Conservation (phyloP, 768 basidiomycete genomes). For the Hydnum rufescens region DNA sequence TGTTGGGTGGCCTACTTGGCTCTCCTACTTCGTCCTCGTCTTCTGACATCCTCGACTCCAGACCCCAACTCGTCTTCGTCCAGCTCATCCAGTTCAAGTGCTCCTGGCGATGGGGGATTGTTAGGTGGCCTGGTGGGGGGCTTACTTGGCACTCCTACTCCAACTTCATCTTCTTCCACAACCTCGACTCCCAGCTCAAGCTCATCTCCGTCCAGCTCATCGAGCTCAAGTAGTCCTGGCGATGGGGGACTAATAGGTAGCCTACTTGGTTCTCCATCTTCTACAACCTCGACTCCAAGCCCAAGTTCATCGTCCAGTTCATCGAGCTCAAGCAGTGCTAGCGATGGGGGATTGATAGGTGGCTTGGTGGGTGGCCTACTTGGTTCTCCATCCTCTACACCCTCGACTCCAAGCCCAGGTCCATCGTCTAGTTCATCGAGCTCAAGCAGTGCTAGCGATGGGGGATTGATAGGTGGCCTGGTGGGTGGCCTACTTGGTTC, state of each 20-base stretch:
- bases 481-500: neutral
- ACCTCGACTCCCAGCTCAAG: constrained; percentile 3
- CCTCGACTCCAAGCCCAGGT: constrained; percentile 1
- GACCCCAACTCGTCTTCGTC: too few species aligned
- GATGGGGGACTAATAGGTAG: neutral
- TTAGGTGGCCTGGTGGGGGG: neutral
- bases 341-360: neutral
- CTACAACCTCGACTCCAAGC: constrained; percentile 6
- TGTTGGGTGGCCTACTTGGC: too few species aligned
- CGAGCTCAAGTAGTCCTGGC: constrained; percentile 1
- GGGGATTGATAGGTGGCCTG: neutral
- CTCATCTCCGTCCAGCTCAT: constrained; percentile 3
- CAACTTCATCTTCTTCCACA: constrained; percentile 4
- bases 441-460: constrained; percentile 3
- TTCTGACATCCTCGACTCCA: constrained; percentile 2
- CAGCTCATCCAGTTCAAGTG: too few species aligned
- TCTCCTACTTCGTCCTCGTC: neutral
- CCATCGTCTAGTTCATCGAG: constrained; percentile 5
- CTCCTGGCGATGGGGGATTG: constrained; percentile 1
- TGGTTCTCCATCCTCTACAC: constrained; percentile 3
- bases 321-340: constrained; percentile 1
- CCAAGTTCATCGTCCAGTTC: constrained; percentile 1
- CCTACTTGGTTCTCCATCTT: neutral
- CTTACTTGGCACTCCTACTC: neutral
- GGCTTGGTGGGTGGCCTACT: neutral